A percentile compares a stretch with the other conserved stretches of the same genome.
Conservation (phyloP, 2,329 filamentous ascomycete genomes). For the Teratosphaeriaceae sp. region DNA sequence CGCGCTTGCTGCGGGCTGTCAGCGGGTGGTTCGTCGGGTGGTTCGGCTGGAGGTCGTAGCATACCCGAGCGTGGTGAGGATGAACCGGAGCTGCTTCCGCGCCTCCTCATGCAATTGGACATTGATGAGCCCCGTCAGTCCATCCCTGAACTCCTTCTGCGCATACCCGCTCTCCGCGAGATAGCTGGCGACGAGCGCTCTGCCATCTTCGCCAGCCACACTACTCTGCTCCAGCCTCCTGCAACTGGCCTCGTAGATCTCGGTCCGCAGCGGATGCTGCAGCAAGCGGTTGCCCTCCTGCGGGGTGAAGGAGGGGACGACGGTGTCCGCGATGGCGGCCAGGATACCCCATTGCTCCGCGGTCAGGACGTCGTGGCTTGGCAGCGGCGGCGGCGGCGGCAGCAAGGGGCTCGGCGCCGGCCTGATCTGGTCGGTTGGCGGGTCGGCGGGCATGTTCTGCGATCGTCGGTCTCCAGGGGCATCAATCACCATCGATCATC, state of each 20-base stretch:
- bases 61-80: slow-evolving; percentile 50
- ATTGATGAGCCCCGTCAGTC: slow-evolving; percentile 44
- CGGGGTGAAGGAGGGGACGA: slow-evolving; percentile 51
- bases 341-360: slow-evolving; percentile 53
- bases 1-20: slow-evolving; percentile 46
- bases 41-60: slow-evolving; percentile 13
- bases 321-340: slow-evolving; percentile 50
- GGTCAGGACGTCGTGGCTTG: slow-evolving; percentile 30
- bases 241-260: slow-evolving; percentile 44
- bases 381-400: slow-evolving; percentile 1
- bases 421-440: background rate
- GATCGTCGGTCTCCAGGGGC: too few relatives aligned
- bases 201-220: slow-evolving; percentile 33
- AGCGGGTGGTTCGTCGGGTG: too few relatives aligned
- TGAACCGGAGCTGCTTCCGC: slow-evolving; percentile 43
- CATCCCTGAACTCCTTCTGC: slow-evolving; percentile 47
- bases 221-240: slow-evolving; percentile 40
- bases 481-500: too few relatives aligned
- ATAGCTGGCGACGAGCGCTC: slow-evolving; percentile 28
- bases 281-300: slow-evolving; percentile 18
- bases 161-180: slow-evolving; percentile 32
- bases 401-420: slow-evolving; percentile 11
- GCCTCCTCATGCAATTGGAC: slow-evolving; percentile 43
- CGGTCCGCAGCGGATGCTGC: slow-evolving; percentile 18
- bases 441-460: too few relatives aligned